Percentiles rank a stretch among this genome's conserved stretches.
phyloP scores from a whole-genome alignment of 306 rosid genomes.

The Quercus aquifolioides region DNA sequence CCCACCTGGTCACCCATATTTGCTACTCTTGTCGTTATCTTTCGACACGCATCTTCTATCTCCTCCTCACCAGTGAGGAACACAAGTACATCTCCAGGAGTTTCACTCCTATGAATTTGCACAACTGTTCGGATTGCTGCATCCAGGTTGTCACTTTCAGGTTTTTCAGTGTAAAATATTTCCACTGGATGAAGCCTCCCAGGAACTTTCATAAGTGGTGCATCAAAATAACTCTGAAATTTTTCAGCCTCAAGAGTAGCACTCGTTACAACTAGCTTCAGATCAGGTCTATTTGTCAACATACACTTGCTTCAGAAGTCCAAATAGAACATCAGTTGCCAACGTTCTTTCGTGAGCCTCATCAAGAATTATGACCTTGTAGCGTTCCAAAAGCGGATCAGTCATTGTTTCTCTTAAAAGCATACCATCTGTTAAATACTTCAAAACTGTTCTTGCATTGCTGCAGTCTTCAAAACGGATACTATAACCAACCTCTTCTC shows the following conservation, averaged over 20 bases:
- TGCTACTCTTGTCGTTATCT: constrained; percentile 60
- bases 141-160: constrained; percentile 92
- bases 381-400: constrained; percentile 87
- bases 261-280: constrained; percentile 97
- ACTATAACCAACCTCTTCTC: constrained; percentile 98
- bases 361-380: constrained; percentile 84
- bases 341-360: constrained; percentile 97
- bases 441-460: constrained; percentile 79
- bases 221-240: constrained; percentile 66
- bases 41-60: constrained; percentile 96
- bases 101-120: constrained; percentile 85
- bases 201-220: constrained; percentile 96
- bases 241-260: constrained; percentile 98
- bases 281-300: constrained; percentile 74
- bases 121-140: constrained; percentile 89
- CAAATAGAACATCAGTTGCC: constrained; percentile 94
- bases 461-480: constrained; percentile 96
- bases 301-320: constrained; percentile 95
- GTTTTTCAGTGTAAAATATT: constrained; percentile 81
- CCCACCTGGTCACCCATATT: constrained; percentile 93
- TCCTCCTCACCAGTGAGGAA: constrained; percentile 96
- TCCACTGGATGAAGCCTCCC: constrained; percentile 97
- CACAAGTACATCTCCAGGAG: constrained; percentile 53
- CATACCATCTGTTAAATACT: constrained; percentile 97
- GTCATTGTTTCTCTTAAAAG: constrained; percentile 97